Conservation (phyloP, 1,284 basidiomycete genomes). For the Tylopilus orsonianus region DNA sequence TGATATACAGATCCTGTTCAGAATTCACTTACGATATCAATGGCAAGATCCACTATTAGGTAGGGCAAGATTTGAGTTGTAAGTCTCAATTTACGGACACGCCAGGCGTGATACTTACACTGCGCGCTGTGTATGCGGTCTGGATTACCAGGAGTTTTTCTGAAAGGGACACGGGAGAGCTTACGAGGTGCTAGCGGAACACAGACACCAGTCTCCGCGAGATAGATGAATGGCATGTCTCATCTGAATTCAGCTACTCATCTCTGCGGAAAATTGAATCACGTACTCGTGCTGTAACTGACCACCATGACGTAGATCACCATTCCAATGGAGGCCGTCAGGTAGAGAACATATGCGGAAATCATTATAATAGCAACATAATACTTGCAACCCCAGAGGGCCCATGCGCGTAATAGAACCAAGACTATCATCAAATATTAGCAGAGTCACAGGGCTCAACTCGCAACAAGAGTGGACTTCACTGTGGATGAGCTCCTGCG, state of each 20-base stretch:
- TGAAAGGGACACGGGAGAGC: background rate
- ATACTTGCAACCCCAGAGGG: constrained; percentile 13
- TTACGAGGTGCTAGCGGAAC: background rate
- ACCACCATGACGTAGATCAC: background rate
- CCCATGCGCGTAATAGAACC: constrained; percentile 16
- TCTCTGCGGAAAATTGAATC: background rate
- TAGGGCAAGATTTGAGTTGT: too few relatives aligned
- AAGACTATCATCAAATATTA: constrained; percentile 4
- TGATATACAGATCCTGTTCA: too few relatives aligned
- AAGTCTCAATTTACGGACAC: too few relatives aligned
- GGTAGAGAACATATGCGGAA: constrained; percentile 2
- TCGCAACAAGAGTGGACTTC: background rate
- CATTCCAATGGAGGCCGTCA: background rate
- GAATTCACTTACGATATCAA: background rate
- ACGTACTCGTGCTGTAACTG: background rate
- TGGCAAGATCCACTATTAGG: background rate
- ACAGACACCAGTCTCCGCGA: background rate
- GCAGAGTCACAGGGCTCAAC: too few relatives aligned
- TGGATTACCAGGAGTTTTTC: background rate
- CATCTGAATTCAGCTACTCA: background rate
- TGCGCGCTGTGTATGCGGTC: too few relatives aligned
- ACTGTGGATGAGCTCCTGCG: constrained; percentile 15
- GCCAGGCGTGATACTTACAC: background rate
- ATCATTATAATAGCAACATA: background rate
- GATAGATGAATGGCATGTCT: background rate